These are phyloP conservation scores for Ilyonectria robusta DNA, from an alignment of 2,329 filamentous ascomycete genomes.

Conservation along the genomic window DNA sequence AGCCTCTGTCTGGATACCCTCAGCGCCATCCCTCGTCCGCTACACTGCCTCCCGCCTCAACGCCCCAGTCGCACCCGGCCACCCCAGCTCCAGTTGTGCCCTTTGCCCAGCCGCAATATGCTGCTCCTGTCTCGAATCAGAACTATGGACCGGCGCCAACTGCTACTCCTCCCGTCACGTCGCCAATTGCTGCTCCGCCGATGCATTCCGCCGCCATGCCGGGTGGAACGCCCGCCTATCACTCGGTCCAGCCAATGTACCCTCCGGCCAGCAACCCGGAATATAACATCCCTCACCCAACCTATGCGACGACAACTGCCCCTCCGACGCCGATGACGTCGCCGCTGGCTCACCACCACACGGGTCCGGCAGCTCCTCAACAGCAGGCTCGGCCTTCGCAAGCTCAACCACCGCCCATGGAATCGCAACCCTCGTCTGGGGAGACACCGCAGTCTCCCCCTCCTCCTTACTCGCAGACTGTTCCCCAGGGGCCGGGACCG, in stretches of 20 bases:
- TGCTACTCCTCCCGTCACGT: constrained; percentile 4
- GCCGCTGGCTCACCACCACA: constrained; percentile 15
- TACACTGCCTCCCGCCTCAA: neutral
- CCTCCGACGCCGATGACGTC: constrained; percentile 12
- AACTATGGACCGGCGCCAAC: constrained; percentile 28
- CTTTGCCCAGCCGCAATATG: constrained; percentile 43
- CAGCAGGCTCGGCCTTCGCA: constrained; percentile 31
- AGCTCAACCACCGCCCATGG: constrained; percentile 24
- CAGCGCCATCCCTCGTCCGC: neutral
- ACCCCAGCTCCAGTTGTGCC: constrained; percentile 28
- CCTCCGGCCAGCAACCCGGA: constrained; percentile 24
- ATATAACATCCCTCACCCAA: constrained; percentile 42
- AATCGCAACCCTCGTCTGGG: constrained; percentile 20
- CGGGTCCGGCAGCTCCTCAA: constrained; percentile 18
- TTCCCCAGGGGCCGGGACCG: constrained; percentile 26
- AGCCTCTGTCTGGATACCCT: constrained; percentile 1
- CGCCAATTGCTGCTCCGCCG: constrained; percentile 19
- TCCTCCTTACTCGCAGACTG: constrained; percentile 42
- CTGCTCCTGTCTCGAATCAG: constrained; percentile 28
- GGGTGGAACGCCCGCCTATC: constrained; percentile 22
- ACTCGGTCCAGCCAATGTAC: constrained; percentile 21
- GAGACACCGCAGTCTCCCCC: constrained; percentile 41
- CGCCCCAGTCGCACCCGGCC: constrained; percentile 10
- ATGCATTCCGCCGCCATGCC: constrained; percentile 4
- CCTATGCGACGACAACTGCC: constrained; percentile 29